Evolutionary conservation across 352 stramenopile species (phyloP).

Genomic region (Elongisporangium anandrum): DNA sequence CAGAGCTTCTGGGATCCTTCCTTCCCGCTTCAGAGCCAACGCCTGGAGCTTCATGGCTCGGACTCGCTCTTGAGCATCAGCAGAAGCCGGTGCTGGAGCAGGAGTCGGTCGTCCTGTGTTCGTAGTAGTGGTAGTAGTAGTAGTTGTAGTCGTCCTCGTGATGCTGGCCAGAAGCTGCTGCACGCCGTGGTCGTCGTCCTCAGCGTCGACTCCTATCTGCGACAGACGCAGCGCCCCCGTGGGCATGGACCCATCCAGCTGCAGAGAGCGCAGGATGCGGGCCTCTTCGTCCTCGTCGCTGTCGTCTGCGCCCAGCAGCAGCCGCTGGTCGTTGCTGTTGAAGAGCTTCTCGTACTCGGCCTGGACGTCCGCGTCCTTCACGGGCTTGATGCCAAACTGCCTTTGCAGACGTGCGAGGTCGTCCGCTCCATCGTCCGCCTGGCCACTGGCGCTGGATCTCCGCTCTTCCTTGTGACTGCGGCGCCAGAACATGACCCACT

Average conservation of each 20-base stretch:
- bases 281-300: constrained; percentile 52
- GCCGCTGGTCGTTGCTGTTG: constrained; percentile 30
- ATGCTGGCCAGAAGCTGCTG: not conserved
- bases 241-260: constrained; percentile 19
- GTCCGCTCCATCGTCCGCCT: constrained; percentile 14
- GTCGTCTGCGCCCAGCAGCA: constrained; percentile 22
- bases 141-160: not conserved
- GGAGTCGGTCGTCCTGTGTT: not conserved
- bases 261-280: constrained; percentile 48
- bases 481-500: constrained; percentile 54
- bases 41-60: constrained; percentile 51
- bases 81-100: not conserved
- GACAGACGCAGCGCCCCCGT: constrained; percentile 1
- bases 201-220: constrained; percentile 20
- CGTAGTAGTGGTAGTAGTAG: constrained; percentile 1
- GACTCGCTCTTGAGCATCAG: constrained; percentile 13
- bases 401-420: constrained; percentile 62
- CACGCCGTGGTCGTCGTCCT: constrained; percentile 9
- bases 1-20: constrained; percentile 45
- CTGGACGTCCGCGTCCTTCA: constrained; percentile 68
- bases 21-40: constrained; percentile 48
- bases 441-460: constrained; percentile 8
- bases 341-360: constrained; percentile 59
- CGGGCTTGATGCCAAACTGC: constrained; percentile 71
- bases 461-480: constrained; percentile 25